Percentiles rank a stretch among this genome's conserved stretches.
phyloP scores from a whole-genome alignment of 2,329 filamentous ascomycete species.

The Arthrobotrys megalospora region DNA sequence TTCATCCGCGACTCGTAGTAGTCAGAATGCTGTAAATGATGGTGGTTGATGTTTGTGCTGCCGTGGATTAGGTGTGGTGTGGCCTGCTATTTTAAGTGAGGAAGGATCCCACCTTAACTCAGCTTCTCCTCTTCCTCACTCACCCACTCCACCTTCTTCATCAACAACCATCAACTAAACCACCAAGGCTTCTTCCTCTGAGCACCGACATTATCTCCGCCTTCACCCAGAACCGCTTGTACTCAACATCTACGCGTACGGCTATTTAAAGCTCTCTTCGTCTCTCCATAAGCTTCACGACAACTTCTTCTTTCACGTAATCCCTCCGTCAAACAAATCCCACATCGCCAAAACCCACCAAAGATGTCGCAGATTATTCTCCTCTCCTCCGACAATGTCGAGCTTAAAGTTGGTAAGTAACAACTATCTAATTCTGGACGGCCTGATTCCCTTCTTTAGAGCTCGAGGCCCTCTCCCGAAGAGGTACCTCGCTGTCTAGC shows the following conservation, averaged over 20 bases:
- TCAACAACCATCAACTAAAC: constrained; percentile 11
- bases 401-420: constrained; percentile 71
- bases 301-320: background rate
- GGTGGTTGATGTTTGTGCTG: constrained; percentile 3
- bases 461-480: background rate
- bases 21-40: background rate
- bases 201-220: background rate
- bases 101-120: constrained; percentile 55
- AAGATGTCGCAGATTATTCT: constrained; percentile 68
- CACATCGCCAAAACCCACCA: constrained; percentile 6
- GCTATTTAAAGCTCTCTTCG: constrained; percentile 2
- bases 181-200: constrained; percentile 1
- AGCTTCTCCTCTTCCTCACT: constrained; percentile 37
- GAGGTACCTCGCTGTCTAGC: background rate
- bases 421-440: background rate
- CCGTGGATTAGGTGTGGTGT: background rate
- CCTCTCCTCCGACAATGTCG: constrained; percentile 71
- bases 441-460: background rate
- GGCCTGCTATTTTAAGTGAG: constrained; percentile 49
- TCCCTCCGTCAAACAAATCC: background rate
- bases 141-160: constrained; percentile 19
- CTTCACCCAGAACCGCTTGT: background rate
- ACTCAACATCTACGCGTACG: background rate
- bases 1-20: constrained; percentile 3
- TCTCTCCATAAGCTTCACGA: constrained; percentile 13